Evolutionary conservation across 768 basidiomycete genomes (phyloP).

Genomic region (Pulveroboletus sp.): DNA sequence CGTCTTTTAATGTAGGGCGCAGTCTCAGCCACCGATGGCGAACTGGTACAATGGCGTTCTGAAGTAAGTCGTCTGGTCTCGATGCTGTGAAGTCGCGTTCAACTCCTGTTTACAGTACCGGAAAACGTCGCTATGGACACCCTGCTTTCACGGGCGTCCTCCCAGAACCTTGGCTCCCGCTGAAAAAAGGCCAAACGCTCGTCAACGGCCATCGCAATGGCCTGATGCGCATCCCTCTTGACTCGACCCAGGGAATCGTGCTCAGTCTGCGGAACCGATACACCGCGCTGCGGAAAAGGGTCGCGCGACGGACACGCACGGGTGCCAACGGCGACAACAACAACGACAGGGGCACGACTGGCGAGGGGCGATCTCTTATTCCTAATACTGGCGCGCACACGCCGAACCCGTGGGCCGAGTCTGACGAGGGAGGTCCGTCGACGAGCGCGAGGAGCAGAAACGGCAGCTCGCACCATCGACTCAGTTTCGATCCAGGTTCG

Average conservation of each 20-base stretch:
- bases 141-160: slow-evolving; percentile 92
- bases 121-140: slow-evolving; percentile 90
- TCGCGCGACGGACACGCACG: slow-evolving; percentile 10
- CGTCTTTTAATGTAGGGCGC: slow-evolving; percentile 9
- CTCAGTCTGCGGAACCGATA: slow-evolving; percentile 75
- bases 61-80: slow-evolving; percentile 49
- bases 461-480: slow-evolving; percentile 46
- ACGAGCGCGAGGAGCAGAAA: slow-evolving; percentile 3
- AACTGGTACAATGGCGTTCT: slow-evolving; percentile 92
- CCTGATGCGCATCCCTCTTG: slow-evolving; percentile 35
- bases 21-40: slow-evolving; percentile 97
- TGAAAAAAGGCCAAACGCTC: slow-evolving; percentile 76
- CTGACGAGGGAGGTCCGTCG: slow-evolving; percentile 14
- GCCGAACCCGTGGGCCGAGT: slow-evolving; percentile 65
- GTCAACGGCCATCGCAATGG: slow-evolving; percentile 47
- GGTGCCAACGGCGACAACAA: slow-evolving; percentile 11
- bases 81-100: not conserved
- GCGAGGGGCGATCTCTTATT: slow-evolving; percentile 21
- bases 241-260: slow-evolving; percentile 65
- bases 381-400: slow-evolving; percentile 21
- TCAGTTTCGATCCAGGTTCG: slow-evolving; percentile 82
- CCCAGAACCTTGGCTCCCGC: slow-evolving; percentile 91
- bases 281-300: slow-evolving; percentile 44
- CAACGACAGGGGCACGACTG: not conserved
- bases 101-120: slow-evolving; percentile 55